phyloP scores from a whole-genome alignment of 2,329 filamentous ascomycete genomes.

The Ophiostoma novo-ulmi region DNA sequence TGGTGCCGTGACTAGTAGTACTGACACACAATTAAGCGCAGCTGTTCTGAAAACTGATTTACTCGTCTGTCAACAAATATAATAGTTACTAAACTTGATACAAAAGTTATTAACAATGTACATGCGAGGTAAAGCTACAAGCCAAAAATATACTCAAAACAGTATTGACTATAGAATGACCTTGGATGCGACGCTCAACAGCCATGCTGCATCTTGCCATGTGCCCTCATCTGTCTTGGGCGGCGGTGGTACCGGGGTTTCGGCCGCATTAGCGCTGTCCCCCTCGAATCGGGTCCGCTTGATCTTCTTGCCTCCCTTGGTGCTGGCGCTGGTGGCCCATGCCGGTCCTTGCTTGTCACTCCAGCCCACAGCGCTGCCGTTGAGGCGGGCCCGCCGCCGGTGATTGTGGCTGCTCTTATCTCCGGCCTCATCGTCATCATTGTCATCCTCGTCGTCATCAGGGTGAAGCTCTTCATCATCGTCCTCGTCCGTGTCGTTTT shows the following conservation, averaged over 20 bases:
- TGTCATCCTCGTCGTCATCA: slow-evolving; percentile 38
- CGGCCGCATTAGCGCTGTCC: slow-evolving; percentile 36
- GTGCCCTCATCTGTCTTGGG: slow-evolving; percentile 52
- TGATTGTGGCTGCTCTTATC: slow-evolving; percentile 23
- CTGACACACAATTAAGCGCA: background rate
- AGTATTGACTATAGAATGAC: slow-evolving; percentile 42
- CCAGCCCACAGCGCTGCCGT: slow-evolving; percentile 20
- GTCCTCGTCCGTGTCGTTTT: slow-evolving; percentile 42
- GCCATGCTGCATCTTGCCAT: slow-evolving; percentile 64
- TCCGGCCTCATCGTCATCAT: slow-evolving; percentile 35
- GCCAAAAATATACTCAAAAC: background rate
- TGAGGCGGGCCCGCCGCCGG: slow-evolving; percentile 24
- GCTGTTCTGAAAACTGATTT: background rate
- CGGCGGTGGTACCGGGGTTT: slow-evolving; percentile 46
- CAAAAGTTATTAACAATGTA: background rate
- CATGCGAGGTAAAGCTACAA: background rate
- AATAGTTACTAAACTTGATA: background rate
- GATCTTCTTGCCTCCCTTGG: background rate
- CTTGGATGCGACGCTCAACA: slow-evolving; percentile 60
- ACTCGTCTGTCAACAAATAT: background rate
- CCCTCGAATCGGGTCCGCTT: slow-evolving; percentile 38
- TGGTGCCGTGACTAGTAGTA: background rate
- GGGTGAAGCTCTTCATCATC: slow-evolving; percentile 37
- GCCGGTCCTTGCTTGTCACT: slow-evolving; percentile 14
- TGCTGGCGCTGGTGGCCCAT: slow-evolving; percentile 11